These are phyloP conservation scores for Puccinia novopanici DNA, from an alignment of 1,284 basidiomycete genomes.

Conservation along the genomic window DNA sequence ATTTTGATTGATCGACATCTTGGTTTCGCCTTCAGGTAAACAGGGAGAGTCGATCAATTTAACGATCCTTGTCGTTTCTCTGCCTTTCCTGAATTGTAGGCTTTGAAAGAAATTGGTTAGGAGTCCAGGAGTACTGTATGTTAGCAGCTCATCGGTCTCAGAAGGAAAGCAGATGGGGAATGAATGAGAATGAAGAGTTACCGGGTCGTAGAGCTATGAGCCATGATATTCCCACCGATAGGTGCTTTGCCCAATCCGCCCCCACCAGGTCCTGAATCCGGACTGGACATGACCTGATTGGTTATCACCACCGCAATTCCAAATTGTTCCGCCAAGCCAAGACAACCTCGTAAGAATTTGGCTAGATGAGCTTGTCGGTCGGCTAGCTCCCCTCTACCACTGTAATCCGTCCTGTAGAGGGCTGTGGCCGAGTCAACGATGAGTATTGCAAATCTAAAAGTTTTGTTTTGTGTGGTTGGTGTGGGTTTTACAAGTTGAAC, in stretches of 20 bases:
- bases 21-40: conserved; percentile 92
- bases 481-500: conserved; percentile 52
- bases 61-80: conserved; percentile 88
- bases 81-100: conserved; percentile 86
- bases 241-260: conserved; percentile 90
- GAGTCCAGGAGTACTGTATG: neutral
- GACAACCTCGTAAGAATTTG: conserved; percentile 88
- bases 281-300: conserved; percentile 98
- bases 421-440: conserved; percentile 97
- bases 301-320: conserved; percentile 96
- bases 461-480: too few species aligned
- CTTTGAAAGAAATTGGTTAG: conserved; percentile 60
- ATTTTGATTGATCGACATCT: conserved; percentile 82
- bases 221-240: conserved; percentile 64
- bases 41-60: conserved; percentile 98
- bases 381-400: conserved; percentile 90
- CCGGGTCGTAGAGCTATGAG: conserved; percentile 59
- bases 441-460: conserved; percentile 86
- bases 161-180: neutral
- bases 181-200: conserved; percentile 40
- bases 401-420: conserved; percentile 93
- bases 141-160: neutral
- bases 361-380: conserved; percentile 96
- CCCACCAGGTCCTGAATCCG: conserved; percentile 86
- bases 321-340: conserved; percentile 96